phyloP scores from a whole-genome alignment of 2,329 filamentous ascomycete species.

The Pyrenochaeta sp. region DNA sequence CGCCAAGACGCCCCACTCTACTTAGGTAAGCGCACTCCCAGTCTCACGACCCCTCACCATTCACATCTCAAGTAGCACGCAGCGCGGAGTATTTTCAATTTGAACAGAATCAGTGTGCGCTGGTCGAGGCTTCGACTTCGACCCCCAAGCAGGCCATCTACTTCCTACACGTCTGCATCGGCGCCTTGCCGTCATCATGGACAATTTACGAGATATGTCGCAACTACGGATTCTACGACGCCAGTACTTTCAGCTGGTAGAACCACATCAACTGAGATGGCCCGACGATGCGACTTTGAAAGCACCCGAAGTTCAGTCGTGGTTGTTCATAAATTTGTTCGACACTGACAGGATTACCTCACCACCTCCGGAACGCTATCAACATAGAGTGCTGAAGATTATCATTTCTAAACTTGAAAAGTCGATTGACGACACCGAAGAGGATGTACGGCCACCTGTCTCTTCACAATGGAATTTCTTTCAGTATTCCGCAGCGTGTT shows the following conservation, averaged over 20 bases:
- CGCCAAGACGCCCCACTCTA: constrained; percentile 23
- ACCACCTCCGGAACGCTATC: constrained; percentile 74
- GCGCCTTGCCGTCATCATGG: constrained; percentile 17
- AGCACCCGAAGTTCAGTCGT: constrained; percentile 68
- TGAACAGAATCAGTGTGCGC: background rate
- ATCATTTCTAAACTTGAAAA: constrained; percentile 75
- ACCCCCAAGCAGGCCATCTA: background rate
- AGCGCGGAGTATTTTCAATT: background rate
- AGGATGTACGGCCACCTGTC: constrained; percentile 74
- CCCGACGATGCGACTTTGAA: constrained; percentile 68
- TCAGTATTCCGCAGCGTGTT: background rate
- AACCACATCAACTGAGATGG: constrained; percentile 68
- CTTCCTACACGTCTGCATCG: background rate
- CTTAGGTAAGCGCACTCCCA: constrained; percentile 32
- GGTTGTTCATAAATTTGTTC: constrained; percentile 74
- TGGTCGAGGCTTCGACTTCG: background rate
- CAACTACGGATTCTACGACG: constrained; percentile 62
- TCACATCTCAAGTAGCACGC: background rate
- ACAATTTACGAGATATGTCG: constrained; percentile 8
- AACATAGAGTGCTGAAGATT: constrained; percentile 75
- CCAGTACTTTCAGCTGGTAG: constrained; percentile 81
- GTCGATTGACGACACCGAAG: constrained; percentile 80
- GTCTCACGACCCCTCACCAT: constrained; percentile 3
- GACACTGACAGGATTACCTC: constrained; percentile 63
- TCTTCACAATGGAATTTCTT: constrained; percentile 21